Evolutionary conservation across 192 early-diverging fungal genomes (phyloP).

Genomic region (Rhizophagus prolifer): DNA sequence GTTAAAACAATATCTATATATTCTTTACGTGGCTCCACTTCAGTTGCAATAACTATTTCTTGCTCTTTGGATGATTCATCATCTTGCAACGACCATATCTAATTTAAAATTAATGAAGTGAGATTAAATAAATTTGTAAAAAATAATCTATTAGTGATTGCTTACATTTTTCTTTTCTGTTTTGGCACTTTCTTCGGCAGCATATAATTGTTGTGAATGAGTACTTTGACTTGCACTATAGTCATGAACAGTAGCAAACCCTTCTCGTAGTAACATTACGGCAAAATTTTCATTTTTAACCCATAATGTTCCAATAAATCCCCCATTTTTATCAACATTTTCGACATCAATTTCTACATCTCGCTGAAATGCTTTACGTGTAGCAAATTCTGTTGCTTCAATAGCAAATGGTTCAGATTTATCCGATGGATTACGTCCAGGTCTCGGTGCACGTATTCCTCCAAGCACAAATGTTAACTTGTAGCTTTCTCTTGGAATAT

Average conservation of each 20-base stretch:
- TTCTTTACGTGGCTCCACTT: constrained; percentile 60
- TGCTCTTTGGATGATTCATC: constrained; percentile 46
- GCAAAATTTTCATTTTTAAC: constrained; percentile 71
- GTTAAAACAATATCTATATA: constrained; percentile 75
- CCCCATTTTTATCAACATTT: constrained; percentile 85
- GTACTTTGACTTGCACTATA: constrained; percentile 84
- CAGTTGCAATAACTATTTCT: constrained; percentile 42
- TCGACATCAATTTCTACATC: constrained; percentile 92
- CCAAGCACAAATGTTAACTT: constrained; percentile 83
- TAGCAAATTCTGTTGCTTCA: constrained; percentile 76
- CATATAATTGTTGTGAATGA: constrained; percentile 64
- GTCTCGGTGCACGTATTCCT: constrained; percentile 83
- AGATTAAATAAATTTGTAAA: not conserved
- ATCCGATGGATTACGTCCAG: constrained; percentile 65
- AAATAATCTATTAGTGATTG: constrained; percentile 14
- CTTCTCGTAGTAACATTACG: constrained; percentile 70
- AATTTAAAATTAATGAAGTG: not conserved
- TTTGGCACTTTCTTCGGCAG: constrained; percentile 80
- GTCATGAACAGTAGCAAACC: constrained; percentile 81
- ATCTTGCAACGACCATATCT: constrained; percentile 45
- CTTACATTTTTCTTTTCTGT: constrained; percentile 68
- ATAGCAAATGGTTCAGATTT: constrained; percentile 83
- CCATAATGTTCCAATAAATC: constrained; percentile 89
- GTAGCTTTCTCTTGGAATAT: constrained; percentile 82
- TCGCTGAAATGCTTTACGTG: constrained; percentile 73